Conservation (phyloP, 73 alveolate genomes). For the Symbiodinium pilosum region DNA sequence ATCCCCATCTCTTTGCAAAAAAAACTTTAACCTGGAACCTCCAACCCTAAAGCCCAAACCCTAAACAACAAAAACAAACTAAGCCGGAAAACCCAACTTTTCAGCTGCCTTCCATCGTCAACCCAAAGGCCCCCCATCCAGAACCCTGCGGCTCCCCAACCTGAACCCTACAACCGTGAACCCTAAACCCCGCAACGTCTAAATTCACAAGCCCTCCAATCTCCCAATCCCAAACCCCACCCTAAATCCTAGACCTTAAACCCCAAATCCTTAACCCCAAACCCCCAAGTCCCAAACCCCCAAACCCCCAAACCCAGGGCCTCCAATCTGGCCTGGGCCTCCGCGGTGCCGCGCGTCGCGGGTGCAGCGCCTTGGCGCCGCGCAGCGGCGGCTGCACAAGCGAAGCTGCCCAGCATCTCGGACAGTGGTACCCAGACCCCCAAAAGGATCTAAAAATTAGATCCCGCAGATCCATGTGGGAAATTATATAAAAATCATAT, state of each 20-base stretch:
- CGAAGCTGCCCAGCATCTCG: not conserved
- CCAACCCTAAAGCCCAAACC: not conserved
- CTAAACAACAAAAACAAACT: not conserved
- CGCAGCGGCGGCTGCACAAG: not conserved
- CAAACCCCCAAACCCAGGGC: not conserved
- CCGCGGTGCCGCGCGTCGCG: not conserved
- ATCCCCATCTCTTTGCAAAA: no score
- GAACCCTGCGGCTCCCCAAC: not conserved
- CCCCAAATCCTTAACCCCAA: not conserved
- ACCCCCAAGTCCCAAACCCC: not conserved
- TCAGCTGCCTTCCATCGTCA: not conserved
- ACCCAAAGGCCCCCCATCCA: not conserved
- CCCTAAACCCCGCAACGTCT: not conserved
- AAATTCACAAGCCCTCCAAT: no score
- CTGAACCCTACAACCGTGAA: not conserved
- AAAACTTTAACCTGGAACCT: not conserved
- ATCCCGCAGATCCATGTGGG: no score
- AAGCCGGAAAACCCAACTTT: not conserved
- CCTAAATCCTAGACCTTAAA: not conserved
- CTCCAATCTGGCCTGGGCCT: not conserved
- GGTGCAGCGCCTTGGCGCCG: slow-evolving; percentile 17
- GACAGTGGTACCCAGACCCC: not conserved
- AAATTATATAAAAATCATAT: no score
- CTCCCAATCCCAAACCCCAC: not conserved
- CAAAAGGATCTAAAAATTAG: no score